Evolutionary conservation across 352 stramenopile genomes (phyloP).

Genomic region (Vaucheria bursata): DNA sequence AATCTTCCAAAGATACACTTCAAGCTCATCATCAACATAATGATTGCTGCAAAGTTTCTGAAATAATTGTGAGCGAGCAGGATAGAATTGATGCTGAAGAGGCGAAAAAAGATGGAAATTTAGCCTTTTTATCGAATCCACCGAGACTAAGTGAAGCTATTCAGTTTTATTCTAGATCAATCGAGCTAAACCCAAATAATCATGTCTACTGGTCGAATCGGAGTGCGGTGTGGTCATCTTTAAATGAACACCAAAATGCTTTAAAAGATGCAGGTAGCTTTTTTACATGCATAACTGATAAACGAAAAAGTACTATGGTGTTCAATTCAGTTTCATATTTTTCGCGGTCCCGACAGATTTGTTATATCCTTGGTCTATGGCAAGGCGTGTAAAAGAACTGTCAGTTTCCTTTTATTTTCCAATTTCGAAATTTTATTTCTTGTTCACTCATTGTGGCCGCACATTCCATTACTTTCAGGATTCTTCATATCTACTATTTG

Average conservation of each 20-base stretch:
- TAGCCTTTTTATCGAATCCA: constrained; percentile 18
- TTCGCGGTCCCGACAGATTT: too few relatives aligned
- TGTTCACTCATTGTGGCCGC: too few relatives aligned
- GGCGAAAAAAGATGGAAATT: constrained; percentile 33
- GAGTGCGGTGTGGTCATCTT: constrained; percentile 49
- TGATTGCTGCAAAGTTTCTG: neutral
- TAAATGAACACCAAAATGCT: constrained; percentile 46
- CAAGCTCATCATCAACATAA: neutral
- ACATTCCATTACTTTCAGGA: too few relatives aligned
- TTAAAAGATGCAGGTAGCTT: constrained; percentile 56
- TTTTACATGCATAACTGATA: too few relatives aligned
- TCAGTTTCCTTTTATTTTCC: too few relatives aligned
- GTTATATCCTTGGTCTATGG: too few relatives aligned
- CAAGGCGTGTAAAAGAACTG: too few relatives aligned
- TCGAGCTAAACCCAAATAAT: constrained; percentile 51
- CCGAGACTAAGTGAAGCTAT: constrained; percentile 33
- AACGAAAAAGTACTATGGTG: too few relatives aligned
- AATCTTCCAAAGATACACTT: neutral
- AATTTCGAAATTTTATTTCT: too few relatives aligned
- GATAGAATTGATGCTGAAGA: neutral
- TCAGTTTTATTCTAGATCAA: constrained; percentile 52
- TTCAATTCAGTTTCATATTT: too few relatives aligned
- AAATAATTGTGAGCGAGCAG: neutral
- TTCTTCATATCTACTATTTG: too few relatives aligned
- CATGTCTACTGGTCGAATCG: constrained; percentile 57